These are phyloP conservation scores for Acanthamoeba lenticulata DNA, from an alignment of 208 protist genomes.

Conservation along the genomic window DNA sequence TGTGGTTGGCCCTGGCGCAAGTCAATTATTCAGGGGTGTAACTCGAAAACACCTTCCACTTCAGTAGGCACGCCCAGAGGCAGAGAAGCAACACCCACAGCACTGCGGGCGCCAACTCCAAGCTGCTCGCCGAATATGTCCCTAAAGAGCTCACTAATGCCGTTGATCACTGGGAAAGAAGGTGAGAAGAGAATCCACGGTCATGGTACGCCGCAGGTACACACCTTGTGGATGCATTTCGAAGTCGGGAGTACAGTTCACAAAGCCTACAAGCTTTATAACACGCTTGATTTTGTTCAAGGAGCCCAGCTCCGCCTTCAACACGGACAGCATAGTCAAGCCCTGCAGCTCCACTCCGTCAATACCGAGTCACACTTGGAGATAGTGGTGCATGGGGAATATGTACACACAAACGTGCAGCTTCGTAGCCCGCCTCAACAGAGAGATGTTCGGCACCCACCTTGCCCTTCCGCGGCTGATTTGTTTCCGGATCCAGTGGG, in stretches of 20 bases:
- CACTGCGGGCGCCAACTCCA: background rate
- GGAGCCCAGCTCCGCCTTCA: background rate
- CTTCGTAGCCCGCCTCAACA: background rate
- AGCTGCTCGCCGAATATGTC: constrained; percentile 13
- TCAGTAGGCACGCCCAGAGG: background rate
- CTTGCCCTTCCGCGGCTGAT: constrained; percentile 6
- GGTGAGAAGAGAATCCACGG: background rate
- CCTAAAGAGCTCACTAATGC: background rate
- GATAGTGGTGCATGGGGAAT: background rate
- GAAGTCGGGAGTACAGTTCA: constrained; percentile 23
- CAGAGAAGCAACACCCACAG: background rate
- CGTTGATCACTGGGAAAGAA: background rate
- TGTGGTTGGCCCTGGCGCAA: too few relatives aligned
- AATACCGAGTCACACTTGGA: background rate
- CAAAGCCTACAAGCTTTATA: constrained; percentile 1
- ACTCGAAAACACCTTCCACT: constrained; percentile 36
- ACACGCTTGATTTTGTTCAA: constrained; percentile 40
- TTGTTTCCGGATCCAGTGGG: background rate
- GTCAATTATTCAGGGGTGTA: background rate
- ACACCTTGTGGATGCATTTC: background rate
- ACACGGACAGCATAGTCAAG: background rate
- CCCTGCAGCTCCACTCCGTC: background rate
- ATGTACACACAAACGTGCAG: background rate
- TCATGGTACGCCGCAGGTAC: too few relatives aligned
- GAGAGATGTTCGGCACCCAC: background rate